phyloP scores from a whole-genome alignment of 805 yeast species.

The Jamesozyma piceae region DNA sequence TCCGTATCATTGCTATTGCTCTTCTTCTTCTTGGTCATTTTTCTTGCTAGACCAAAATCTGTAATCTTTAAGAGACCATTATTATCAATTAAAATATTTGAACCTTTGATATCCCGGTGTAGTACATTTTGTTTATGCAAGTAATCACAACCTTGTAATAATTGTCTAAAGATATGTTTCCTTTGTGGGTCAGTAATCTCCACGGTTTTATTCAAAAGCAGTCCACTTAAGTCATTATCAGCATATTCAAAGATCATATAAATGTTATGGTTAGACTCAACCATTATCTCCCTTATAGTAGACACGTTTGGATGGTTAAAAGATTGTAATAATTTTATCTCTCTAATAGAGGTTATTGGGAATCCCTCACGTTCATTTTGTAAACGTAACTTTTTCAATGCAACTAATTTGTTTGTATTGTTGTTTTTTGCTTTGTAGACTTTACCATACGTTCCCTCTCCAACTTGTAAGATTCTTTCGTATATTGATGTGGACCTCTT shows the following conservation, averaged over 20 bases:
- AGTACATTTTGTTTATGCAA: conserved; percentile 59
- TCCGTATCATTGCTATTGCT: conserved; percentile 16
- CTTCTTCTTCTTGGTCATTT: conserved; percentile 38
- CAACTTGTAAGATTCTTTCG: conserved; percentile 77
- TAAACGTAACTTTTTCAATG: conserved; percentile 73
- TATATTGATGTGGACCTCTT: conserved; percentile 33
- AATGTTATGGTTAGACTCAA: conserved; percentile 50
- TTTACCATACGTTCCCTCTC: conserved; percentile 95
- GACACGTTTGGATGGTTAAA: conserved; percentile 77
- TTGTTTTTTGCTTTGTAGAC: conserved; percentile 51
- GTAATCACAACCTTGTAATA: conserved; percentile 60
- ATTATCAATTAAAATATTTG: conserved; percentile 59
- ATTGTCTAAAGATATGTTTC: conserved; percentile 56
- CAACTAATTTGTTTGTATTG: conserved; percentile 64
- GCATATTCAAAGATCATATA: conserved; percentile 90
- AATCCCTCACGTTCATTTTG: conserved; percentile 90
- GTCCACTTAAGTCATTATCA: conserved; percentile 87
- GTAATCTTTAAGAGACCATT: conserved; percentile 61
- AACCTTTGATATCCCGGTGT: conserved; percentile 77
- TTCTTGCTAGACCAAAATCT: conserved; percentile 75
- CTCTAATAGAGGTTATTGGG: conserved; percentile 92
- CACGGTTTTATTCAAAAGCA: conserved; percentile 67
- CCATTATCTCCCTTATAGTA: conserved; percentile 81
- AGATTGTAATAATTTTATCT: conserved; percentile 69
- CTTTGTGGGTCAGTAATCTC: conserved; percentile 52